A percentile compares a stretch with the other conserved stretches of the same genome.
phyloP scores from a whole-genome alignment of 768 basidiomycete genomes.

The Boletus pseudo-olivaceus region DNA sequence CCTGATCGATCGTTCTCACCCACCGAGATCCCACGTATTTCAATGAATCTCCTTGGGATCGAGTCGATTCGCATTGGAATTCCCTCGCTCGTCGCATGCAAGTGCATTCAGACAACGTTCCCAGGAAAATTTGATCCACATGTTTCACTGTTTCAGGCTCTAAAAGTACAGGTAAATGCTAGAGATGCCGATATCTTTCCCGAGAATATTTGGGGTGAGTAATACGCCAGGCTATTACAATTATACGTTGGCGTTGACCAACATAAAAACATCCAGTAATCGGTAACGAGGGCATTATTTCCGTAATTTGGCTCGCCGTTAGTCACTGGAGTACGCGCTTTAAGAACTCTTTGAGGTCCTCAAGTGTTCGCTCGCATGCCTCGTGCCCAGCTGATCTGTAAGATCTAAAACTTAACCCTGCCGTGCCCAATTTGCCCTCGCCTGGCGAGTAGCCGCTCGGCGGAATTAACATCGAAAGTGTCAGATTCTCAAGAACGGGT shows the following conservation, averaged over 20 bases:
- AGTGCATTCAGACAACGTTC: too few species aligned
- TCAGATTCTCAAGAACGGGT: conserved; percentile 33
- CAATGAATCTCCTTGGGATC: not conserved
- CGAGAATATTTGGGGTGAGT: not conserved
- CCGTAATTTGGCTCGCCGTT: not conserved
- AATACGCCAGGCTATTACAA: not conserved
- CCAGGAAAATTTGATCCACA: not conserved
- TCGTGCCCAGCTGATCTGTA: conserved; percentile 71
- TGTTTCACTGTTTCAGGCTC: not conserved
- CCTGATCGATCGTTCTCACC: too few species aligned
- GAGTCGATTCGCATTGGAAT: not conserved
- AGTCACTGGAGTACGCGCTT: conserved; percentile 43
- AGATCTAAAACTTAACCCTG: conserved; percentile 62
- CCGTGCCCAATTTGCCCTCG: conserved; percentile 17
- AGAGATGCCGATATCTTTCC: not conserved
- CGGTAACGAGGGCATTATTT: not conserved
- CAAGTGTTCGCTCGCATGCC: conserved; percentile 59
- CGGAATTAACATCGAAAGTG: conserved; percentile 31
- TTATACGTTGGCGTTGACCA: not conserved
- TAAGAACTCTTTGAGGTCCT: conserved; percentile 70
- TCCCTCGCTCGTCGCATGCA: too few species aligned
- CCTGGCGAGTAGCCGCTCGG: conserved; percentile 18
- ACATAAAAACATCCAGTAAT: not conserved
- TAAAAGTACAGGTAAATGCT: conserved; percentile 1
- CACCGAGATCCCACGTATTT: too few species aligned